Conservation (phyloP, 192 early-diverging fungal genomes). For the Backusella australiensis region DNA sequence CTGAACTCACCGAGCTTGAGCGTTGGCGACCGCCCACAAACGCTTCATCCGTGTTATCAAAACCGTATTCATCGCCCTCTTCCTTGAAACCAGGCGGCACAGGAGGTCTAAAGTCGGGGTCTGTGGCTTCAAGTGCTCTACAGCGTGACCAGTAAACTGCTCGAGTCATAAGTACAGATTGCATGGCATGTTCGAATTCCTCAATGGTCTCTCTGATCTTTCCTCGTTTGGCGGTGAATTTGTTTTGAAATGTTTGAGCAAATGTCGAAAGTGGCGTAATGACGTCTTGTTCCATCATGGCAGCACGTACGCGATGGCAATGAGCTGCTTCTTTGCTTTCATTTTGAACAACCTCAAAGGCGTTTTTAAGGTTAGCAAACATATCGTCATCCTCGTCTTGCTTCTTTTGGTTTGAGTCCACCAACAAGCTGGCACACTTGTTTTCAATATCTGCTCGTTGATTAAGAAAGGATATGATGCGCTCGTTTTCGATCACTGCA, state of each 20-base stretch:
- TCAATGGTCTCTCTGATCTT: neutral
- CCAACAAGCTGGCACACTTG: neutral
- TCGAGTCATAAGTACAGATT: neutral
- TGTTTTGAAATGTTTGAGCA: neutral
- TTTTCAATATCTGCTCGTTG: conserved; percentile 1
- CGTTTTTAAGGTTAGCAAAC: neutral
- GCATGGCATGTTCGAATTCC: neutral
- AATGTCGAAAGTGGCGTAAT: conserved; percentile 10
- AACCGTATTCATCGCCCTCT: neutral
- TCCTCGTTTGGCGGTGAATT: neutral
- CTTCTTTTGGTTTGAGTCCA: neutral
- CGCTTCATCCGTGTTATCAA: neutral
- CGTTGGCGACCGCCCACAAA: conserved; percentile 3
- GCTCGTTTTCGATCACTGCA: conserved; percentile 14
- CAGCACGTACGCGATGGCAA: conserved; percentile 5
- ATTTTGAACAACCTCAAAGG: conserved; percentile 5
- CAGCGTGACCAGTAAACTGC: conserved; percentile 3
- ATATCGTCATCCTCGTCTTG: neutral
- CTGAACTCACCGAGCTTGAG: conserved; percentile 7
- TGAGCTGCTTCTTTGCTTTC: conserved; percentile 16
- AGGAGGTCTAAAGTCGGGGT: neutral
- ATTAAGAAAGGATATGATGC: conserved; percentile 4
- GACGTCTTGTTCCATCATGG: neutral
- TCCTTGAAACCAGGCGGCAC: neutral
- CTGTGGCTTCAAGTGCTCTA: neutral